These are phyloP conservation scores for Acer saccharum DNA, from an alignment of 345 rosid genomes.

Conservation along the genomic window DNA sequence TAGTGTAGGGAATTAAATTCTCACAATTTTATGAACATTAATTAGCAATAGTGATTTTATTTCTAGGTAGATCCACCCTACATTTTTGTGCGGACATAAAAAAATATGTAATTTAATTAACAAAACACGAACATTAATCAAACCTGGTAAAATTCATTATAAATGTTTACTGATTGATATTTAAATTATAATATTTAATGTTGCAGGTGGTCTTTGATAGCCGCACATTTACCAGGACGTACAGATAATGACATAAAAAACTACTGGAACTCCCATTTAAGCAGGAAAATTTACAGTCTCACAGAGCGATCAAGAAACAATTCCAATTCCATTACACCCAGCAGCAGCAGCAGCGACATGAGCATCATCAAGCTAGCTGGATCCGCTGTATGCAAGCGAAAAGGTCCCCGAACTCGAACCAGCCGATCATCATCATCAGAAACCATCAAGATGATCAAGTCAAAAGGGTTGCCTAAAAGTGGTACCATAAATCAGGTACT, in stretches of 20 bases:
- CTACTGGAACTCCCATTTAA: conserved; percentile 84
- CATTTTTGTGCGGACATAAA: too few relatives aligned
- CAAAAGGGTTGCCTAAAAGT: conserved; percentile 9
- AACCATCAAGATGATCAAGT: conserved; percentile 20
- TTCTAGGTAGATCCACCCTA: too few relatives aligned
- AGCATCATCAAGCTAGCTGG: conserved; percentile 20
- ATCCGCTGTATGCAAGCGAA: conserved; percentile 9
- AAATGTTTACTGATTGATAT: background rate
- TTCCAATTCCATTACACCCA: conserved; percentile 2
- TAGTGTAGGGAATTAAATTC: too few relatives aligned
- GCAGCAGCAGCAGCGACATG: background rate
- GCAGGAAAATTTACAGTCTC: conserved; percentile 62
- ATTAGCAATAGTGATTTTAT: too few relatives aligned
- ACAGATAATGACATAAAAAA: conserved; percentile 94
- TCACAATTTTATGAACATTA: too few relatives aligned
- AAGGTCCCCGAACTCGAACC: conserved; percentile 28
- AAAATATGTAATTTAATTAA: too few relatives aligned
- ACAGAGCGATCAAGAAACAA: background rate
- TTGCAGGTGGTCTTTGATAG: conserved; percentile 80
- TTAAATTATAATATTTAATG: conserved; percentile 9
- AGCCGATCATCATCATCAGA: conserved; percentile 39
- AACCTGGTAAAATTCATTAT: too few relatives aligned
- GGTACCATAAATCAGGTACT: background rate
- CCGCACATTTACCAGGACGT: conserved; percentile 77
- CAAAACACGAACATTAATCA: too few relatives aligned